Evolutionary conservation across 2,329 filamentous ascomycete species (phyloP), one percentile per base, ranked within the genome.

Genomic region (Talaromyces sp.): DNA sequence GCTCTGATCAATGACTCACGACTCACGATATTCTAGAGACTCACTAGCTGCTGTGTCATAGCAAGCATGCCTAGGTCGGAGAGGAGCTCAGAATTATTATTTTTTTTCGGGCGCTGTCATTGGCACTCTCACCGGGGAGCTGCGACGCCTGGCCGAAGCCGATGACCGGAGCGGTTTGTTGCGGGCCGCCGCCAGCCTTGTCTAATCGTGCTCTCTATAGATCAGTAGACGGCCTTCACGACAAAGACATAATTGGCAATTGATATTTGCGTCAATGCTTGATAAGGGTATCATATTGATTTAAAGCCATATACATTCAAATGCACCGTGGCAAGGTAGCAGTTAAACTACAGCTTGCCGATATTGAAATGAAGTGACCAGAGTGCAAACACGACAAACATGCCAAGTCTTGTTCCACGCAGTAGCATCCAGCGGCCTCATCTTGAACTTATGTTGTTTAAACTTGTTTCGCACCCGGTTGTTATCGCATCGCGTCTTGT

Each of bases 371-470:
- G n/a, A 4, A 2, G 5, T 58, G 33, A 35, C 4, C 3, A 13
- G 2, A 14, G 35, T 62, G 64, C 64, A 65, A 65, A 65, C 27
- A 35, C 4, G 39, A 43, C 64, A 62, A 65, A 65, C 52, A 50
- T 52, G 64, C 64, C 64, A 65, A 65, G 64, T n/a, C 37, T 57
- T 35, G 24, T 57, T 13, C 59, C 24, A 7, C 27, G 33, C 27
- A 47, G 41, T n/a, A n/a, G 14, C 24, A 60, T 31, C 39, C 3
- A 47, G 45, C 33, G 39, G 43, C 33, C 22, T 27, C 27, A 7
- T 31, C 31, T 19, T 35, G 3, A 7, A 13, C 31, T 35, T 22
- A 3, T 0, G 3, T 45, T 45, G 27, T 1, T 31, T 6, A 7
- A 31, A 7, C 27, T 31, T 31, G 1, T 33, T 31, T 57, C 41